Conservation (phyloP, 2,329 filamentous ascomycete species). For the Colletotrichum tamarilloi region DNA sequence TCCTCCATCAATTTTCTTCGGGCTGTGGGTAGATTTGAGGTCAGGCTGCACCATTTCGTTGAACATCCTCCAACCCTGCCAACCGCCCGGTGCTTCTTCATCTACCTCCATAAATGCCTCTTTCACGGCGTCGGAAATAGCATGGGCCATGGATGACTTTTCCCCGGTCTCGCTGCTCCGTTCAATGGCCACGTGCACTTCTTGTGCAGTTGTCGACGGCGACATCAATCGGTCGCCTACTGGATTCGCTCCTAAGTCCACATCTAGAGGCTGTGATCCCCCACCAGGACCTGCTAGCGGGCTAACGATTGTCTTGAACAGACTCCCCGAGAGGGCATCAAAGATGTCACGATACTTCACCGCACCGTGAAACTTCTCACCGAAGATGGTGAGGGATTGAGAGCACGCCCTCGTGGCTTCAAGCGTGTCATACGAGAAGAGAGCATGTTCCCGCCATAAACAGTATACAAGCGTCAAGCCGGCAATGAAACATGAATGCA, state of each 20-base stretch:
- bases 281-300: background rate
- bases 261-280: background rate
- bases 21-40: background rate
- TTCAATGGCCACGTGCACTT: background rate
- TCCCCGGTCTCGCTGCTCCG: background rate
- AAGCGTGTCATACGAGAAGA: slow-evolving; percentile 41
- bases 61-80: slow-evolving; percentile 44
- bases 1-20: too few species aligned
- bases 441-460: slow-evolving; percentile 39
- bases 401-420: slow-evolving; percentile 43
- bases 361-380: slow-evolving; percentile 42
- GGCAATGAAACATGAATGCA: slow-evolving; percentile 45
- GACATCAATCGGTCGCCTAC: too few species aligned
- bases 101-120: slow-evolving; percentile 45
- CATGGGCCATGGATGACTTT: slow-evolving; percentile 11
- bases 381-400: slow-evolving; percentile 43
- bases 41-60: slow-evolving; percentile 42
- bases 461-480: slow-evolving; percentile 44
- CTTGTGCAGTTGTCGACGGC: too few species aligned
- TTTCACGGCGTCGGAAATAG: slow-evolving; percentile 39
- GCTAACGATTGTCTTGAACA: slow-evolving; percentile 40
- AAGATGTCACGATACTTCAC: slow-evolving; percentile 45
- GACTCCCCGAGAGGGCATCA: slow-evolving; percentile 40
- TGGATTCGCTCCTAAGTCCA: background rate
- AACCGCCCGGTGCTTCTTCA: slow-evolving; percentile 42